Base-by-base conservation (phyloP, 108 stramenopile species). In the Cyclotella sp. region DNA sequence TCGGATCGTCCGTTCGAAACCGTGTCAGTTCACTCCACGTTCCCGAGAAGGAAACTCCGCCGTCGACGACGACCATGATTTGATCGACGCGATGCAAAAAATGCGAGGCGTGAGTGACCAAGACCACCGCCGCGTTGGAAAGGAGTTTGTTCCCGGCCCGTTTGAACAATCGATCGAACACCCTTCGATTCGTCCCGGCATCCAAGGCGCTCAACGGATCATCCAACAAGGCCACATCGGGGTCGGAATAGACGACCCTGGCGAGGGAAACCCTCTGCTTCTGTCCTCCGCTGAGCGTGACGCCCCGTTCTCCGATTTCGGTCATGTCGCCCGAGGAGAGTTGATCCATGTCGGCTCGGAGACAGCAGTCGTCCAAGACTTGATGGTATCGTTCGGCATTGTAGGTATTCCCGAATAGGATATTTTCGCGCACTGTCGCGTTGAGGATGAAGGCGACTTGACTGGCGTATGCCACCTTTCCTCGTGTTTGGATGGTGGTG, bases 401-500 rank as follows among this genome's bases (percentile, higher is more conserved):
- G 44, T 79, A 93, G 7, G 69, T 61, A 26, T 72, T 62, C 19
- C 99, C 99, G 77, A 98, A 98, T 46, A 98, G 66, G 39, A 99
- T 97, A 82, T 99, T 99, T 9, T 98, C 98, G 6, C 95, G 83
- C 12, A 99, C 22, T 9, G 96, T 95, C 15, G 85, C 77, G 76
- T 99, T 99, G 24, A 97, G 80, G 58, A 99, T 97, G 72, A 98
- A 99, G 9, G 97, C 86, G 29, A 82, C 90, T 73, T 99, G 98
- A 40, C 87, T 86, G 8, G 92, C 95, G 85, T 97, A 99, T 3
- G 93, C 92, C n/a, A 96, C 54, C 18, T 70, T 74, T 10, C 91
- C 94, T 0, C 81, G 68, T 9, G 67, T 67, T 66, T 65, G 29
- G 12, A 81, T 63, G 24, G 12, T 59, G 7, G 75, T 70, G 34